Percentiles rank a stretch among this genome's conserved stretches.
phyloP scores from a whole-genome alignment of 352 stramenopile genomes.

The Discostella stelligera region DNA sequence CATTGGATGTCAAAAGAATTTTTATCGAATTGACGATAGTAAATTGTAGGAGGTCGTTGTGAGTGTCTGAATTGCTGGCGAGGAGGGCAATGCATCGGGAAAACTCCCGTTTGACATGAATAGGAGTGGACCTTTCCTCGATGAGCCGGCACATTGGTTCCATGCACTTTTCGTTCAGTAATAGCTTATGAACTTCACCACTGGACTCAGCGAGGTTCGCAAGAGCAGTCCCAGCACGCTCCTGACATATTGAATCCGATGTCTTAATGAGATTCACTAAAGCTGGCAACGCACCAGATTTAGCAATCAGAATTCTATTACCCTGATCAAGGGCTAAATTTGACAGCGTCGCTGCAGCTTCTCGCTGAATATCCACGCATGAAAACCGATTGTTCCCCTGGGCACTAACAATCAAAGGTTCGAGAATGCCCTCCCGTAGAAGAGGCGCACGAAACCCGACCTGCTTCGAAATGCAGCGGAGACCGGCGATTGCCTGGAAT shows the following conservation, averaged over 20 bases:
- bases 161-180: conserved; percentile 90
- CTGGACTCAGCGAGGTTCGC: conserved; percentile 95
- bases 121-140: conserved; percentile 53
- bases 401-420: conserved; percentile 91
- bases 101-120: conserved; percentile 90
- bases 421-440: conserved; percentile 89
- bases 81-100: conserved; percentile 91
- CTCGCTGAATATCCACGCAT: conserved; percentile 86
- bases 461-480: conserved; percentile 91
- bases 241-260: conserved; percentile 88
- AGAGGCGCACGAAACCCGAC: conserved; percentile 86
- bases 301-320: conserved; percentile 94
- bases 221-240: conserved; percentile 90
- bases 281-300: conserved; percentile 90
- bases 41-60: conserved; percentile 86
- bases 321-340: conserved; percentile 94
- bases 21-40: conserved; percentile 87
- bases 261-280: conserved; percentile 88
- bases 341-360: conserved; percentile 91
- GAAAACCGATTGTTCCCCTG: conserved; percentile 47
- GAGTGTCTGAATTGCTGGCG: conserved; percentile 89
- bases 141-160: conserved; percentile 88
- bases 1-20: conserved; percentile 86
- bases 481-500: conserved; percentile 93
- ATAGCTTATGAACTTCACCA: conserved; percentile 91